Evolutionary conservation across 495 filamentous ascomycete species (phyloP).

Genomic region (Pyrenula aspistea): DNA sequence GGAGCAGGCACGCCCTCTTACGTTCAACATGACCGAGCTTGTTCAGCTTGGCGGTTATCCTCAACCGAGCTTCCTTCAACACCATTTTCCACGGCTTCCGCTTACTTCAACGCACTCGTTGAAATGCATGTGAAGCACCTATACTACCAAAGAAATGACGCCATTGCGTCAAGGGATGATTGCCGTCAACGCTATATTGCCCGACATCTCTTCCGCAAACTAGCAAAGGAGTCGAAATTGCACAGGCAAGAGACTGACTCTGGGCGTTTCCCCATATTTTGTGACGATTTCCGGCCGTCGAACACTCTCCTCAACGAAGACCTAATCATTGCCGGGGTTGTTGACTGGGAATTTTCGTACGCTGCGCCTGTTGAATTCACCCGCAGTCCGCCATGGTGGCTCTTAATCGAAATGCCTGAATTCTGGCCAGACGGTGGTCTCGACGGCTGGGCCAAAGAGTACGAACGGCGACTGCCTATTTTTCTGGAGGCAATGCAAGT

Average conservation of each 20-base stretch:
- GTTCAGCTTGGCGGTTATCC: slow-evolving; percentile 15
- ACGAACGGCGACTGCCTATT: slow-evolving; percentile 7
- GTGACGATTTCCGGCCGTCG: slow-evolving; percentile 14
- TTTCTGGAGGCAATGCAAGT: slow-evolving; percentile 15
- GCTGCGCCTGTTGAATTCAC: slow-evolving; percentile 25
- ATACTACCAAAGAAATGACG: slow-evolving; percentile 26
- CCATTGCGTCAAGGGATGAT: slow-evolving; percentile 20
- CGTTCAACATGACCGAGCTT: slow-evolving; percentile 21
- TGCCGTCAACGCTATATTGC: slow-evolving; percentile 22
- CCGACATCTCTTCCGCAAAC: slow-evolving; percentile 18
- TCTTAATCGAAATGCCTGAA: slow-evolving; percentile 23
- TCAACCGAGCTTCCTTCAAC: slow-evolving; percentile 10
- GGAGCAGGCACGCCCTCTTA: slow-evolving; percentile 9
- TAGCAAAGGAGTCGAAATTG: slow-evolving; percentile 16
- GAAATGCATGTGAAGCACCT: slow-evolving; percentile 28
- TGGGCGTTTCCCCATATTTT: slow-evolving; percentile 14
- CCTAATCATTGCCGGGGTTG: slow-evolving; percentile 8
- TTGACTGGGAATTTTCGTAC: slow-evolving; percentile 34
- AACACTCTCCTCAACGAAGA: slow-evolving; percentile 13
- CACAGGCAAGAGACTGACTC: background rate
- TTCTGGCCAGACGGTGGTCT: slow-evolving; percentile 21
- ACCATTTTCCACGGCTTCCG: slow-evolving; percentile 16
- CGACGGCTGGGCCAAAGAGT: slow-evolving; percentile 9
- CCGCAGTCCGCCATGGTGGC: slow-evolving; percentile 29
- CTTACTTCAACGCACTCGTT: slow-evolving; percentile 27